These are phyloP conservation scores for Vishniacozyma victoriae DNA, from an alignment of 768 basidiomycete species.

Conservation along the genomic window DNA sequence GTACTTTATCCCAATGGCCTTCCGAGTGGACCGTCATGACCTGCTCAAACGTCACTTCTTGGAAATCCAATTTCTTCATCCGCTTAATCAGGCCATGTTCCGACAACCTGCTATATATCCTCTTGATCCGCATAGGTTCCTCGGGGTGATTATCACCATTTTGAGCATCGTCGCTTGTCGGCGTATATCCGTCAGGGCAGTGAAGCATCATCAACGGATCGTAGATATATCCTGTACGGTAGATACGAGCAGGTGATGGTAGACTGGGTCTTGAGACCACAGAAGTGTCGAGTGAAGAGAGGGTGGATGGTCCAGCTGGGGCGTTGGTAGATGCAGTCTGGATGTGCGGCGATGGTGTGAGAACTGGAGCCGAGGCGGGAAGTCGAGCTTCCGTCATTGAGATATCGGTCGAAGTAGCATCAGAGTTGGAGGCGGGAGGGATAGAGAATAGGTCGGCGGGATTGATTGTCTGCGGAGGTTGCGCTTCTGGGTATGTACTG, in stretches of 20 bases:
- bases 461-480: no score
- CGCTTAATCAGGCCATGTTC: slow-evolving; percentile 57
- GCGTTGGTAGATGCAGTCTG: background rate
- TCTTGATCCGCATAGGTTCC: slow-evolving; percentile 66
- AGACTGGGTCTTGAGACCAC: background rate
- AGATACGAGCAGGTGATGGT: slow-evolving; percentile 8
- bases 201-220: slow-evolving; percentile 81
- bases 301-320: background rate
- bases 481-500: no score
- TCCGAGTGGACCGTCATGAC: slow-evolving; percentile 82
- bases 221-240: slow-evolving; percentile 74
- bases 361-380: background rate
- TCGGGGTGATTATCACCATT: slow-evolving; percentile 64
- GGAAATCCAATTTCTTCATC: slow-evolving; percentile 74
- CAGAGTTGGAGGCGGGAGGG: no score
- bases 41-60: slow-evolving; percentile 68
- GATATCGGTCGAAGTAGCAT: no score
- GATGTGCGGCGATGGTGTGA: background rate
- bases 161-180: slow-evolving; percentile 38
- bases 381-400: no score
- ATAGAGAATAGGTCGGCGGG: no score
- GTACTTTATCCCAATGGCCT: slow-evolving; percentile 86
- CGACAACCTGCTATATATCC: slow-evolving; percentile 66
- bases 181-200: slow-evolving; percentile 50
- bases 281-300: background rate